A percentile compares a stretch with the other conserved stretches of the same genome.
These are phyloP conservation scores for Linum usitatissimum DNA, from an alignment of 345 rosid genomes.

Conservation along the genomic window DNA sequence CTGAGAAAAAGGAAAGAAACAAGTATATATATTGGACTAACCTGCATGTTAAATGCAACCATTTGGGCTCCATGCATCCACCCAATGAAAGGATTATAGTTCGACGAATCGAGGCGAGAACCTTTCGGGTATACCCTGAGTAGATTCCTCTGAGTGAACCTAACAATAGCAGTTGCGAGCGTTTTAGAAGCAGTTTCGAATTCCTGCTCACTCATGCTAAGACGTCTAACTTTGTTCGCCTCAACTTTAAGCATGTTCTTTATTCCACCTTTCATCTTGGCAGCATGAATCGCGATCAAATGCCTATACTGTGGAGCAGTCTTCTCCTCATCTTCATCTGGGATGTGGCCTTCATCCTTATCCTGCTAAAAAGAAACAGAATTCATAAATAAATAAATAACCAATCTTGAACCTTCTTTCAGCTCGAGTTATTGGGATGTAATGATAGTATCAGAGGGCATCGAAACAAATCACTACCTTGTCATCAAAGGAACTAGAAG, in stretches of 20 bases:
- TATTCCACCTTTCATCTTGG: neutral
- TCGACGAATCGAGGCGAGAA: constrained; percentile 16
- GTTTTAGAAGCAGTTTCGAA: neutral
- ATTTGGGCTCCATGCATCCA: constrained; percentile 26
- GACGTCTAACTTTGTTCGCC: constrained; percentile 5
- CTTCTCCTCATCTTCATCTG: constrained; percentile 3
- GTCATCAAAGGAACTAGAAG: neutral
- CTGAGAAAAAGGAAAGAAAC: too few species aligned
- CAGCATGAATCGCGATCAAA: constrained; percentile 7
- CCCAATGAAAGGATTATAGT: constrained; percentile 18
- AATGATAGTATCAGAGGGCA: neutral
- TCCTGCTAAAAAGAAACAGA: neutral
- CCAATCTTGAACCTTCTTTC: too few species aligned
- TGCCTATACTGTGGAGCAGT: neutral
- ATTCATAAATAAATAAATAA: too few species aligned
- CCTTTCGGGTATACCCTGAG: constrained; percentile 20
- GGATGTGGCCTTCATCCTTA: neutral
- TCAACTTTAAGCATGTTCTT: neutral
- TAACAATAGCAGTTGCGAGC: neutral
- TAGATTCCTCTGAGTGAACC: constrained; percentile 19
- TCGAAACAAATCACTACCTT: neutral
- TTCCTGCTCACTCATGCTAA: constrained; percentile 6
- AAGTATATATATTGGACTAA: neutral
- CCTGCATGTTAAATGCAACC: constrained; percentile 31
- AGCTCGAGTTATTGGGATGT: too few species aligned